Evolutionary conservation across 73 alveolate species (phyloP).

Genomic region (Breviolum minutum): DNA sequence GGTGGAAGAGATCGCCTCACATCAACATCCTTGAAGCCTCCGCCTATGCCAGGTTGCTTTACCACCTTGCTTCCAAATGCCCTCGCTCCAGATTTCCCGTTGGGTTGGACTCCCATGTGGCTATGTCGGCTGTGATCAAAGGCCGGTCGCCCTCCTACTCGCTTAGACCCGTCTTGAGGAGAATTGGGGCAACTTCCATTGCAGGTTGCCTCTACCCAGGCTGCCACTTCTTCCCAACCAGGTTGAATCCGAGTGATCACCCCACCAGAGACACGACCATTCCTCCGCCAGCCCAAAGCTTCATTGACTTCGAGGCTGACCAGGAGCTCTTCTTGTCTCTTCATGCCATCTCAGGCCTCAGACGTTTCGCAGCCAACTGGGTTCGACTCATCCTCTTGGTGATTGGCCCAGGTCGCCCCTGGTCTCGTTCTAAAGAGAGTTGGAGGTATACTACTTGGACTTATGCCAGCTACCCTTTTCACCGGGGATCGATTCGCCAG

Average conservation of each 20-base stretch:
- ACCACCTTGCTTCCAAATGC: background rate
- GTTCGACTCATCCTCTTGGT: background rate
- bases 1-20: background rate
- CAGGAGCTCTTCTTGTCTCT: background rate
- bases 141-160: background rate
- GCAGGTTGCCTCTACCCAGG: background rate
- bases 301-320: background rate
- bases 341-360: background rate
- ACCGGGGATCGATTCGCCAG: background rate
- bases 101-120: constrained; percentile 10
- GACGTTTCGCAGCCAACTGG: constrained; percentile 1
- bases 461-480: background rate
- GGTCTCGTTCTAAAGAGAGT: background rate
- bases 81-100: background rate
- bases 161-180: background rate
- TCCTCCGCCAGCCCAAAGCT: background rate
- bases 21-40: constrained; percentile 1
- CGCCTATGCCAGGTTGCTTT: background rate
- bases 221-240: background rate
- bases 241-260: background rate
- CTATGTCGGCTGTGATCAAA: background rate
- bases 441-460: background rate
- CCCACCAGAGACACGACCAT: background rate
- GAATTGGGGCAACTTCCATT: background rate
- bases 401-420: background rate